phyloP scores from a whole-genome alignment of 2,329 filamentous ascomycete genomes.

The Microdochium trichocladiopsis region DNA sequence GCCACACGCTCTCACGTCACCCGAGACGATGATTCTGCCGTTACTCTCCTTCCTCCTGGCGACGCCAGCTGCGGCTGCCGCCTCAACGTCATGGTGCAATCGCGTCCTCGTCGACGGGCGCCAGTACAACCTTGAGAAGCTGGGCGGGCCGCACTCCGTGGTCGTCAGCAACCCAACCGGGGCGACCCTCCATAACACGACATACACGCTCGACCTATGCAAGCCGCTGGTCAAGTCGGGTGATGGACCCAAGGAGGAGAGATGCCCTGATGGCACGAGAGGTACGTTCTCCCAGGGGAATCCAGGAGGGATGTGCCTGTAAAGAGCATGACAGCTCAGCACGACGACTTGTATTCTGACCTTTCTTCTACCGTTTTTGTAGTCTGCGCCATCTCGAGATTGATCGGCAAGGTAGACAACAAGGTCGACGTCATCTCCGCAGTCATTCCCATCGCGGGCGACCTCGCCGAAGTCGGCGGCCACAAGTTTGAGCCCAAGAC shows the following conservation, averaged over 20 bases:
- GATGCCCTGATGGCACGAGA: constrained; percentile 64
- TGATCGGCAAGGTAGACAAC: constrained; percentile 38
- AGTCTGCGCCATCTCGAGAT: constrained; percentile 72
- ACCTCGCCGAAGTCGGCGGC: constrained; percentile 53
- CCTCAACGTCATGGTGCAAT: not conserved
- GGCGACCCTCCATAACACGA: constrained; percentile 59
- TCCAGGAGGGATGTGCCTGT: not conserved
- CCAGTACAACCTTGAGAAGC: constrained; percentile 55
- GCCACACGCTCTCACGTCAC: not conserved
- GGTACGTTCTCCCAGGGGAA: constrained; percentile 34
- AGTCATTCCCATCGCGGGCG: constrained; percentile 69
- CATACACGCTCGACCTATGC: constrained; percentile 78
- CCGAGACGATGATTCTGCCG: not conserved
- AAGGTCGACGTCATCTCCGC: constrained; percentile 42
- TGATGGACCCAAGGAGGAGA: constrained; percentile 43
- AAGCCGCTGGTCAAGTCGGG: constrained; percentile 55
- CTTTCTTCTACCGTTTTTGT: constrained; percentile 2
- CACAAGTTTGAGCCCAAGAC: constrained; percentile 56
- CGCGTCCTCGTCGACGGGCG: constrained; percentile 32
- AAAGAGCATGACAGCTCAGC: not conserved
- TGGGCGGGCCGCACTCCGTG: constrained; percentile 63
- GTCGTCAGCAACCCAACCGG: constrained; percentile 49
- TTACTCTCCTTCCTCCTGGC: not conserved
- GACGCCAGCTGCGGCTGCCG: not conserved
- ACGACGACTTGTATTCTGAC: constrained; percentile 4